phyloP scores from a whole-genome alignment of 352 stramenopile genomes.

The Globisporangium echinulatum region DNA sequence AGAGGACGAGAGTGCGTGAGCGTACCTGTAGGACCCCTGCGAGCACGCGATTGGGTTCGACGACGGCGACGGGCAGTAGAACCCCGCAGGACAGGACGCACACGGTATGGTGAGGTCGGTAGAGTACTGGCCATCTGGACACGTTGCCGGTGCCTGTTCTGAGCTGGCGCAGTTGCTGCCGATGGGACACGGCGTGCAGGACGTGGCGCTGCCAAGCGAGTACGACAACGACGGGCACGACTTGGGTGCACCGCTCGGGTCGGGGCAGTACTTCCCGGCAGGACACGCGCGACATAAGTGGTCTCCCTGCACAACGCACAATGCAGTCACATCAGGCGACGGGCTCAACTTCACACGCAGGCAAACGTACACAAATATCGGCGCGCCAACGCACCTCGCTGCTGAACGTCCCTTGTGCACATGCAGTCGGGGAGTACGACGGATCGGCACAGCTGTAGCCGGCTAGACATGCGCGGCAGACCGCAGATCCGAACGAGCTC shows the following conservation, averaged over 20 bases:
- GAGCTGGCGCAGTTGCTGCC: conserved; percentile 39
- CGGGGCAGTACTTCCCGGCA: conserved; percentile 28
- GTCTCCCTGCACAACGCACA: conserved; percentile 16
- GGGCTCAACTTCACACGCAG: too few species aligned
- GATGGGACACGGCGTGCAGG: conserved; percentile 37
- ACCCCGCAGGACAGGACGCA: conserved; percentile 25
- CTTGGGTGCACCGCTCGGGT: conserved; percentile 13
- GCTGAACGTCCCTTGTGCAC: conserved; percentile 41
- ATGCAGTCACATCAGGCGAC: not conserved
- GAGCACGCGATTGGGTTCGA: conserved; percentile 21
- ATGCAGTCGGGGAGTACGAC: conserved; percentile 27
- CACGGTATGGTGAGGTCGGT: conserved; percentile 13
- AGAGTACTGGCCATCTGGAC: conserved; percentile 24
- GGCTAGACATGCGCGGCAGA: conserved; percentile 34
- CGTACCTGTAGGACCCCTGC: conserved; percentile 32
- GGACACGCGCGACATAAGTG: conserved; percentile 30
- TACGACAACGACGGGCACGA: conserved; percentile 32
- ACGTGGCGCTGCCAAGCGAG: conserved; percentile 25
- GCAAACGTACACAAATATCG: too few species aligned
- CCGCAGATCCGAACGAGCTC: conserved; percentile 4
- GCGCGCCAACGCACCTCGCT: conserved; percentile 17
- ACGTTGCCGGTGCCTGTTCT: conserved; percentile 16
- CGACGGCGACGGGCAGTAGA: conserved; percentile 26
- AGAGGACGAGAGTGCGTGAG: conserved; percentile 17
- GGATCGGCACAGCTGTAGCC: conserved; percentile 51